Conservation (phyloP, 225 moss, liverwort and hornwort species). For the Climacium dendroides region DNA sequence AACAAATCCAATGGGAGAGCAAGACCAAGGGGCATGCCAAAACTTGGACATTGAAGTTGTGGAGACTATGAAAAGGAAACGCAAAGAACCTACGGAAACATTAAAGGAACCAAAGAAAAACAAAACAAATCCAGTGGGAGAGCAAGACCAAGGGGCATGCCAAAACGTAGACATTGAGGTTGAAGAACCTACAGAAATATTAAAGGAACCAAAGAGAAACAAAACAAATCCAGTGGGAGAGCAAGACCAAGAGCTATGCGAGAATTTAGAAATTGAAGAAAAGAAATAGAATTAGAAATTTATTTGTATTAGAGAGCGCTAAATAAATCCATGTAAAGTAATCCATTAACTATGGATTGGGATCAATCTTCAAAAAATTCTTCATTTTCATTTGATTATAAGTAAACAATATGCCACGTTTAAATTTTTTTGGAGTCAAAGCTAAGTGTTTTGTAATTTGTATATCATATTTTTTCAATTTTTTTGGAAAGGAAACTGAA, state of each 20-base stretch:
- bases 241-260: no score
- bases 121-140: no score
- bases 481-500: no score
- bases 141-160: no score
- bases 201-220: not conserved
- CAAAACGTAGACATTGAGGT: no score
- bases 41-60: no score
- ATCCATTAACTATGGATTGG: not conserved
- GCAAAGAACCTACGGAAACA: not conserved
- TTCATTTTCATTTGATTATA: not conserved
- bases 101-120: no score
- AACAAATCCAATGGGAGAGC: no score
- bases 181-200: rapidly evolving
- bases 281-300: not conserved
- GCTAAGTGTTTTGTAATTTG: not conserved
- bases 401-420: no score
- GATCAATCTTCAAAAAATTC: not conserved
- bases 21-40: not conserved
- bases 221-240: not conserved
- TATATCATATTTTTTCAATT: not conserved
- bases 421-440: not conserved
- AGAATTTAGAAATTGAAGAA: no score
- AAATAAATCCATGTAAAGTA: not conserved
- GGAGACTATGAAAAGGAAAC: not conserved
- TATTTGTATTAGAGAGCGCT: not conserved